Conservation (phyloP, 768 basidiomycete genomes). For the Rhodosporidiobolus odoratus region DNA sequence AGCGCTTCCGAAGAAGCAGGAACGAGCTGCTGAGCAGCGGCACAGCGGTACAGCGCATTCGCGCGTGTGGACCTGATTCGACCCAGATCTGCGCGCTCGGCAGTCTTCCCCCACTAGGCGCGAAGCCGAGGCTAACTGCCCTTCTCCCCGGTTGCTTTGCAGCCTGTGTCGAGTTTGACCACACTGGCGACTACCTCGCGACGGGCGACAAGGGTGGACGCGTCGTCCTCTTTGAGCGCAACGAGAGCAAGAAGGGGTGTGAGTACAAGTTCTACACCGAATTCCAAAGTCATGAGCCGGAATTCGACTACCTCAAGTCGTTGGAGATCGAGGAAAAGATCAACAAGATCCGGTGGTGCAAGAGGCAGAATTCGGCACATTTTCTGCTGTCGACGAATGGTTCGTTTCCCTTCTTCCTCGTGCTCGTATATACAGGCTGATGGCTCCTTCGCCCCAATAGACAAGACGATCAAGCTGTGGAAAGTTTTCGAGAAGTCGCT, state of each 20-base stretch:
- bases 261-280: slow-evolving; percentile 99
- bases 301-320: slow-evolving; percentile 99
- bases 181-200: slow-evolving; percentile 97
- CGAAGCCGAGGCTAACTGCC: neutral
- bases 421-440: neutral
- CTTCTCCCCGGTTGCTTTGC: neutral
- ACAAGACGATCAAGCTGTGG: slow-evolving; percentile 99
- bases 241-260: slow-evolving; percentile 99
- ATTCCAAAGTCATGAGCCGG: slow-evolving; percentile 96
- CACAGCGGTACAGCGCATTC: no score
- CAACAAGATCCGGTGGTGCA: slow-evolving; percentile 99
- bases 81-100: neutral
- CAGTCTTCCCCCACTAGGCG: no score
- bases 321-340: slow-evolving; percentile 99
- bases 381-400: slow-evolving; percentile 96
- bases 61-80: no score
- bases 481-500: slow-evolving; percentile 99
- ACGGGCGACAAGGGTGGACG: slow-evolving; percentile 99
- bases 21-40: no score
- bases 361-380: slow-evolving; percentile 92
- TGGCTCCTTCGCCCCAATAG: slow-evolving; percentile 49
- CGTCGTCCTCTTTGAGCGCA: slow-evolving; percentile 96
- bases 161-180: slow-evolving; percentile 96
- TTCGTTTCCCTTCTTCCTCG: slow-evolving; percentile 47
- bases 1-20: no score